Conservation (phyloP, 176 grass and related monocot species). For the Zea luxurians region DNA sequence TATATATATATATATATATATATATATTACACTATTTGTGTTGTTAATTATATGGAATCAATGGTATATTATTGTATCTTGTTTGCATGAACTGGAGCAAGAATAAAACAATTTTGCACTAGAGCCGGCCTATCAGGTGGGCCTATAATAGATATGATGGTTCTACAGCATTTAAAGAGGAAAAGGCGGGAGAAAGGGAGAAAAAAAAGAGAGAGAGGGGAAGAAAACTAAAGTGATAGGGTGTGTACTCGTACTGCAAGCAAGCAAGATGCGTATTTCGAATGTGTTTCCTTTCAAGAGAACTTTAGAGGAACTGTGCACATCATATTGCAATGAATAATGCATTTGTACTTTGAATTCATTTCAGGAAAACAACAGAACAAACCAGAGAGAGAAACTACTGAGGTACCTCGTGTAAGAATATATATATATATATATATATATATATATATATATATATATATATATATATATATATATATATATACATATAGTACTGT, state of each 20-base stretch:
- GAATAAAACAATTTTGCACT: neutral
- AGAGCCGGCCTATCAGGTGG: neutral
- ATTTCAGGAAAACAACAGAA: neutral
- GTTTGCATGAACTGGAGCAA: neutral
- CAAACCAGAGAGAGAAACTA: neutral
- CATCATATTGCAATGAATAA: neutral
- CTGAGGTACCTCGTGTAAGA: neutral
- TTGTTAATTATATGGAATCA: too few relatives aligned
- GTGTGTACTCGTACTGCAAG: conserved; percentile 10
- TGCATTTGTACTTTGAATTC: neutral
- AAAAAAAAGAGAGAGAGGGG: neutral
- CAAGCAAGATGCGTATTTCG: neutral
- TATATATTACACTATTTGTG: too few relatives aligned
- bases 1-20: too few relatives aligned
- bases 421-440: neutral
- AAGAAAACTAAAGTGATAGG: neutral
- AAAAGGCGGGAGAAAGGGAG: neutral
- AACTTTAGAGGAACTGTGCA: neutral
- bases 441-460: neutral
- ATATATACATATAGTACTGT: too few relatives aligned
- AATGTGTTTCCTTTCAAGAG: neutral
- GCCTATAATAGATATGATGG: conserved; percentile 20
- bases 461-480: neutral
- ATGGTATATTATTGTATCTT: too few relatives aligned
- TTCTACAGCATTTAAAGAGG: conserved; percentile 12